Conservation (phyloP, 78 protist species). For the Chrysochromulina tobinii region DNA sequence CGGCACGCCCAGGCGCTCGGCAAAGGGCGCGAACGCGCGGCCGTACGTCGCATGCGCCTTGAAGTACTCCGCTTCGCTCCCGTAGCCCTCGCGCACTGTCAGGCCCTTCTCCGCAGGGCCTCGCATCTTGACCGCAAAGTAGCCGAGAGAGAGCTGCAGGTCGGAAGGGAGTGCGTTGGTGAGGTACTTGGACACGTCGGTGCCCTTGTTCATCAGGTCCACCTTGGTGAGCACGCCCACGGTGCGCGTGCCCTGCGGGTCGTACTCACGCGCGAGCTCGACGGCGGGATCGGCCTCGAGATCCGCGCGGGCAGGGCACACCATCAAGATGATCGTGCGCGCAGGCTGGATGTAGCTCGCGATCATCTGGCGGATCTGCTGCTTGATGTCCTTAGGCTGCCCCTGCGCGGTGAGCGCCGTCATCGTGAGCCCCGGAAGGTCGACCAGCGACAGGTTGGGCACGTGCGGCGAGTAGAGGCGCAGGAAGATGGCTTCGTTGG, state of each 20-base stretch:
- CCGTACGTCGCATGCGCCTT: neutral
- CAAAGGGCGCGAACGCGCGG: neutral
- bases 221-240: slow-evolving; percentile 44
- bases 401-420: slow-evolving; percentile 36
- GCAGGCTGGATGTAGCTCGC: neutral
- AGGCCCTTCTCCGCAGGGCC: neutral
- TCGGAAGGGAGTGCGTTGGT: neutral
- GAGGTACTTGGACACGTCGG: slow-evolving; percentile 31
- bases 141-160: slow-evolving; percentile 35
- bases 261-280: slow-evolving; percentile 36
- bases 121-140: slow-evolving; percentile 1
- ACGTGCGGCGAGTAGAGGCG: slow-evolving; percentile 21
- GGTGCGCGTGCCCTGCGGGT: slow-evolving; percentile 34
- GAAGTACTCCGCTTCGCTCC: slow-evolving; percentile 17
- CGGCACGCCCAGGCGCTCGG: neutral
- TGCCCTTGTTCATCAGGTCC: slow-evolving; percentile 46
- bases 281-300: slow-evolving; percentile 24
- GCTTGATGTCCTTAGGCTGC: slow-evolving; percentile 37
- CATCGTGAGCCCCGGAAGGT: slow-evolving; percentile 37
- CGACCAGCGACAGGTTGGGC: slow-evolving; percentile 34
- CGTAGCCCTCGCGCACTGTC: neutral
- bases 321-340: slow-evolving; percentile 16
- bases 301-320: slow-evolving; percentile 37
- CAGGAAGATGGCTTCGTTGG: neutral
- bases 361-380: slow-evolving; percentile 23